Evolutionary conservation across 2,329 filamentous ascomycete species (phyloP).

Genomic region (Bertia moriformis): DNA sequence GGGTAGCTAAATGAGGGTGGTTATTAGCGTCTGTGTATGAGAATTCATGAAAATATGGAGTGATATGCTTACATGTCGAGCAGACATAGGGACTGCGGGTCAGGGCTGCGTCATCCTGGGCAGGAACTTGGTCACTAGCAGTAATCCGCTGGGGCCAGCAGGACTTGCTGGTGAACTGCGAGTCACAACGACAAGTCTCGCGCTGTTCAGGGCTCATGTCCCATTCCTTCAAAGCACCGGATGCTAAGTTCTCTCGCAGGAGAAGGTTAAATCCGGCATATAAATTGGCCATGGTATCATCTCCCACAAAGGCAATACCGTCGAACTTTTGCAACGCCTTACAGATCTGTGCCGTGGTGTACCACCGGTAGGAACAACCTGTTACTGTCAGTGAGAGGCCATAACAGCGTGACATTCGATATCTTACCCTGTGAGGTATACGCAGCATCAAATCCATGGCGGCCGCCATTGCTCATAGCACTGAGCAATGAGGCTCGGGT

Average conservation of each 20-base stretch:
- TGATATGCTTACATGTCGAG: neutral
- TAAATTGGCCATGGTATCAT: neutral
- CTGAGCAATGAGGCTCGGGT: neutral
- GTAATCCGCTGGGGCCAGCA: neutral
- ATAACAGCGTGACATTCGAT: neutral
- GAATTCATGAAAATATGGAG: neutral
- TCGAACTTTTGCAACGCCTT: neutral
- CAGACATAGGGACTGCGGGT: neutral
- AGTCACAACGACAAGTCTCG: neutral
- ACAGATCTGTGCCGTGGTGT: neutral
- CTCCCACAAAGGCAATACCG: neutral
- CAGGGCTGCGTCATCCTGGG: neutral
- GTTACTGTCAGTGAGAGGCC: neutral
- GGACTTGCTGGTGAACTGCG: neutral
- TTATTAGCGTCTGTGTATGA: neutral
- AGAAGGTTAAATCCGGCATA: neutral
- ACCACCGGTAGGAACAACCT: neutral
- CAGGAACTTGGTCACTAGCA: neutral
- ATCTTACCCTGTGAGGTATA: neutral
- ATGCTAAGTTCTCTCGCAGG: neutral
- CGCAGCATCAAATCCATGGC: neutral
- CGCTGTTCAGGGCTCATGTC: neutral
- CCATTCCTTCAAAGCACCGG: neutral
- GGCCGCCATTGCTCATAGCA: neutral
- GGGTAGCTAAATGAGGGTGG: neutral